These are phyloP conservation scores for Alternaria rosae DNA, from an alignment of 2,329 filamentous ascomycete genomes.

Conservation along the genomic window DNA sequence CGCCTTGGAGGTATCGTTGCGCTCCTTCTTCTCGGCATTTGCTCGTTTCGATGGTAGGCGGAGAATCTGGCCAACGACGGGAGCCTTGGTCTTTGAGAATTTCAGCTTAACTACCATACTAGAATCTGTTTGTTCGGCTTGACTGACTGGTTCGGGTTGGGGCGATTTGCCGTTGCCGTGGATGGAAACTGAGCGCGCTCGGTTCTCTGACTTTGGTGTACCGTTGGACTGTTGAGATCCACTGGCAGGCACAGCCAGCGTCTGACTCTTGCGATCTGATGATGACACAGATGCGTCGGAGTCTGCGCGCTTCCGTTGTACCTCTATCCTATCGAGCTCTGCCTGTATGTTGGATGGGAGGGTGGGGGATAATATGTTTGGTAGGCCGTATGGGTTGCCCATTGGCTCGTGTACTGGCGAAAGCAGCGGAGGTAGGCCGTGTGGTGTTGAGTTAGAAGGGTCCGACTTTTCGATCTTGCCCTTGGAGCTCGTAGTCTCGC, in stretches of 20 bases:
- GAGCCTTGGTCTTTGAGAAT: slow-evolving; percentile 59
- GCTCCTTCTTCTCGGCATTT: slow-evolving; percentile 37
- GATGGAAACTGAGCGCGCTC: slow-evolving; percentile 35
- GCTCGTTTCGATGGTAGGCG: slow-evolving; percentile 40
- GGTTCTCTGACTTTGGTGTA: slow-evolving; percentile 28
- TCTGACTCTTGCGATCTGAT: slow-evolving; percentile 40
- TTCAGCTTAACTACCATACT: slow-evolving; percentile 58
- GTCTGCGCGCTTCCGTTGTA: slow-evolving; percentile 44
- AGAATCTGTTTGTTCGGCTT: slow-evolving; percentile 17
- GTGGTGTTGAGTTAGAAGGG: slow-evolving; percentile 43
- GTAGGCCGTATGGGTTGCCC: slow-evolving; percentile 53
- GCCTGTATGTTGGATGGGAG: slow-evolving; percentile 64
- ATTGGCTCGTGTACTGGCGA: slow-evolving; percentile 54
- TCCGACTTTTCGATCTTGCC: slow-evolving; percentile 35
- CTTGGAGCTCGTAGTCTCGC: slow-evolving; percentile 50
- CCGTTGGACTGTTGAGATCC: slow-evolving; percentile 28
- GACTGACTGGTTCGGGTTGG: slow-evolving; percentile 17
- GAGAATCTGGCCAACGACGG: slow-evolving; percentile 54
- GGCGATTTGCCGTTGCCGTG: slow-evolving; percentile 41
- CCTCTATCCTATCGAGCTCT: slow-evolving; percentile 57
- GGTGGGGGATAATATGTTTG: slow-evolving; percentile 65
- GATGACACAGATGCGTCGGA: slow-evolving; percentile 48
- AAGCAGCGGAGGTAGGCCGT: slow-evolving; percentile 49
- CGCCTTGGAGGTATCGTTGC: slow-evolving; percentile 30
- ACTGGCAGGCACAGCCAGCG: slow-evolving; percentile 31